Conservation (phyloP, 306 rosid genomes). For the cucumber (Cucumis sativus) region DNA sequence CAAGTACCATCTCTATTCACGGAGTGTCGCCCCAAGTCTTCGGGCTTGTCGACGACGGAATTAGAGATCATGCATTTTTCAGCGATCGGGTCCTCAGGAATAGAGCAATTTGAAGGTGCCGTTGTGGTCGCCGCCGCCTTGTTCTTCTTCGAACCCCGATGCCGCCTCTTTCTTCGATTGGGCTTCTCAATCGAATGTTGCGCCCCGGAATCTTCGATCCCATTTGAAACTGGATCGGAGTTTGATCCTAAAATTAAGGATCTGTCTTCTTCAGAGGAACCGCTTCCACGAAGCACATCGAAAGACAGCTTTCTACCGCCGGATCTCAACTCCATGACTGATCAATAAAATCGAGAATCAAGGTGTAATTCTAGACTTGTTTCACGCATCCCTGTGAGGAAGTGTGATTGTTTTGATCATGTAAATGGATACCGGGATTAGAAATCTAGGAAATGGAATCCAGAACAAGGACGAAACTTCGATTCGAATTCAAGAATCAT, state of each 20-base stretch:
- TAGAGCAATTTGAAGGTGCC: constrained; percentile 16
- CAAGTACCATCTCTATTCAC: constrained; percentile 7
- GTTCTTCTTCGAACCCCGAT: constrained; percentile 33
- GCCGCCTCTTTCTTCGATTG: constrained; percentile 41
- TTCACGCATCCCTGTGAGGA: neutral
- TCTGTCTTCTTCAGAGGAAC: constrained; percentile 22
- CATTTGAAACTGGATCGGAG: constrained; percentile 22
- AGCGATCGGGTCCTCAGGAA: constrained; percentile 29
- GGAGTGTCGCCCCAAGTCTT: neutral
- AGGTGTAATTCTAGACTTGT: neutral
- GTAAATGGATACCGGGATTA: neutral
- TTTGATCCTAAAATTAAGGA: constrained; percentile 10
- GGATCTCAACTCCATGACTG: constrained; percentile 56
- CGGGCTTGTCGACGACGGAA: neutral
- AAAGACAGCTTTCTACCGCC: constrained; percentile 48
- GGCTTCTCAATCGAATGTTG: constrained; percentile 3
- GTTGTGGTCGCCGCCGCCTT: constrained; percentile 8
- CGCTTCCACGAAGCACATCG: constrained; percentile 42
- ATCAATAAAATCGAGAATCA: neutral
- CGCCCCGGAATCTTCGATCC: constrained; percentile 3
- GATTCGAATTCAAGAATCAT: neutral
- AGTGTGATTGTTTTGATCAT: neutral
- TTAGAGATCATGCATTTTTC: constrained; percentile 8
- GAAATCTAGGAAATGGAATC: neutral
- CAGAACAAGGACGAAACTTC: neutral